phyloP scores from a whole-genome alignment of 2,329 filamentous ascomycete genomes.

The Ophiognomonia clavigignenti-juglandacearum region DNA sequence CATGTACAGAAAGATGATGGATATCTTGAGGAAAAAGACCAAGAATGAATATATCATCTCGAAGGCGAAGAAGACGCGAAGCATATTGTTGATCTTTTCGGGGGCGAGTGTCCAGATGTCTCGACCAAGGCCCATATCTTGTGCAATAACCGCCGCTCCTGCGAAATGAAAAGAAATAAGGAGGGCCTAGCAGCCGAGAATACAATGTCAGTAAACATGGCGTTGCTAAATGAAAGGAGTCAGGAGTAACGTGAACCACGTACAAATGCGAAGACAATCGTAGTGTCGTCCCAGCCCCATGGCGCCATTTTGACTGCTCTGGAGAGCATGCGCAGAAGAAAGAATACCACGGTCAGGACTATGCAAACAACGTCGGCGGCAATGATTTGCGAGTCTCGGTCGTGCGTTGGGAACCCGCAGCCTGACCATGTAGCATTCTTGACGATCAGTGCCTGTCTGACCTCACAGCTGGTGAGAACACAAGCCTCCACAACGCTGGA shows the following conservation, averaged over 20 bases:
- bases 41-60: slow-evolving; percentile 21
- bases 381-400: neutral
- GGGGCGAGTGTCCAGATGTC: slow-evolving; percentile 17
- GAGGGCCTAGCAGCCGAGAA: neutral
- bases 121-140: slow-evolving; percentile 28
- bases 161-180: slow-evolving; percentile 21
- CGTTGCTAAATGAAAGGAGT: neutral
- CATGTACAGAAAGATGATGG: slow-evolving; percentile 6
- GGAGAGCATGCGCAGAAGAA: slow-evolving; percentile 31
- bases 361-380: too few species aligned
- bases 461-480: neutral
- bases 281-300: slow-evolving; percentile 29
- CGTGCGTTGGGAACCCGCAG: neutral
- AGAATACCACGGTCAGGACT: too few species aligned
- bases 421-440: neutral
- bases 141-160: slow-evolving; percentile 25
- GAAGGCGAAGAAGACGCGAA: slow-evolving; percentile 16
- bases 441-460: neutral
- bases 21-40: neutral
- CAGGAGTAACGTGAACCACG: neutral
- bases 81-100: slow-evolving; percentile 11
- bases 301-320: slow-evolving; percentile 26
- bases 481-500: neutral
- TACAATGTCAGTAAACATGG: neutral
- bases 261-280: slow-evolving; percentile 23